These are phyloP conservation scores for Mycocentrospora acerina DNA, from an alignment of 2,329 filamentous ascomycete genomes.

Conservation along the genomic window DNA sequence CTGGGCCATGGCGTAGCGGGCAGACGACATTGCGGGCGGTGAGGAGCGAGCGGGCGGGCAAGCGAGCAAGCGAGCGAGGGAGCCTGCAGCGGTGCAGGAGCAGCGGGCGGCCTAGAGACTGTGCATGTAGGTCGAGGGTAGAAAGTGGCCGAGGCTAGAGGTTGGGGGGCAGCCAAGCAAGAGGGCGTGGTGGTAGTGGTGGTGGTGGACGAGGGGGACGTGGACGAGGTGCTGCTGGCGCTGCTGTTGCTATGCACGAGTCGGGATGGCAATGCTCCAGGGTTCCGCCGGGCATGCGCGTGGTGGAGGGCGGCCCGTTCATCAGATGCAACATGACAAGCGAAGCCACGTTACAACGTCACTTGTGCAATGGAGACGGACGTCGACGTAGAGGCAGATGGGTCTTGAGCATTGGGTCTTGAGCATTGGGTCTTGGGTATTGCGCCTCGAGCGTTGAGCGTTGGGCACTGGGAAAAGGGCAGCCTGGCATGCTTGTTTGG, in stretches of 20 bases:
- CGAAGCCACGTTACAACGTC: slow-evolving; percentile 33
- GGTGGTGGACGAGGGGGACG: no score
- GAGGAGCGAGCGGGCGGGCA: no score
- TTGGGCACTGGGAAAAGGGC: no score
- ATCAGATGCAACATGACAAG: slow-evolving; percentile 11
- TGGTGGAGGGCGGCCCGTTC: neutral
- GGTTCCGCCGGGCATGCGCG: slow-evolving; percentile 5
- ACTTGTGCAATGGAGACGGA: no score
- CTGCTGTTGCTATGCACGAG: slow-evolving; percentile 18
- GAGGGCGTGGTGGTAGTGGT: no score
- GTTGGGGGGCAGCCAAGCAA: slow-evolving; percentile 8
- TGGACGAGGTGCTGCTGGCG: no score
- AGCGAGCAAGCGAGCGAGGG: no score
- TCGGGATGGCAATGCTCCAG: slow-evolving; percentile 14
- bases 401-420: no score
- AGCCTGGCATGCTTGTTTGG: no score
- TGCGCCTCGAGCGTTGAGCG: no score
- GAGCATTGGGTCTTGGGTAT: no score
- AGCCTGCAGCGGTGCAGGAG: slow-evolving; percentile 39
- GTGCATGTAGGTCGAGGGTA: slow-evolving; percentile 29
- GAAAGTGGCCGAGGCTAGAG: slow-evolving; percentile 10
- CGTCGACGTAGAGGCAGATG: no score
- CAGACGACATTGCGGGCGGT: slow-evolving; percentile 42
- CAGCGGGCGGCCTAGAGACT: slow-evolving; percentile 28
- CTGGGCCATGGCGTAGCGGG: slow-evolving; percentile 42